These are phyloP conservation scores for Cinnamomum micranthum DNA, from an alignment of 164 flowering plant species.

Conservation along the genomic window DNA sequence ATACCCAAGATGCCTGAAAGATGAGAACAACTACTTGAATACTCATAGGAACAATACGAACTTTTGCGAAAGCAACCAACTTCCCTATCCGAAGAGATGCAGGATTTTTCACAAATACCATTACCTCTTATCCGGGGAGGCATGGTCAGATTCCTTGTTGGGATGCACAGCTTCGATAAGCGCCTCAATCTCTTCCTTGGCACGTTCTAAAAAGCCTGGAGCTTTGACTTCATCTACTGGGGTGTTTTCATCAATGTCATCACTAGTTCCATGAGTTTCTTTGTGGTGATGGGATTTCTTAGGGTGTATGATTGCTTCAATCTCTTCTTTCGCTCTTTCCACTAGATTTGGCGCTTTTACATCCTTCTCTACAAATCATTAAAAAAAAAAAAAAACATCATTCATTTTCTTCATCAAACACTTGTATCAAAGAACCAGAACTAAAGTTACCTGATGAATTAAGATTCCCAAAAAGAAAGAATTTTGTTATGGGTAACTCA, in stretches of 20 bases:
- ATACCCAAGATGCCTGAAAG: not conserved
- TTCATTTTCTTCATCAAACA: not conserved
- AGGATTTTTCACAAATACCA: slow-evolving; percentile 15
- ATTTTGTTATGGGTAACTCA: not conserved
- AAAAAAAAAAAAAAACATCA: too few species aligned
- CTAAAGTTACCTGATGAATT: not conserved
- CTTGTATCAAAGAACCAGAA: not conserved
- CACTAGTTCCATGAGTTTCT: slow-evolving; percentile 62
- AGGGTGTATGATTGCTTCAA: slow-evolving; percentile 35
- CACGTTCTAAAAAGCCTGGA: slow-evolving; percentile 53
- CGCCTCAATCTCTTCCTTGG: slow-evolving; percentile 81
- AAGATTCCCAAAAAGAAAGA: not conserved
- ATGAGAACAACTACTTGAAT: not conserved
- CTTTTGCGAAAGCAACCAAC: not conserved
- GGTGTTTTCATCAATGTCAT: slow-evolving; percentile 61
- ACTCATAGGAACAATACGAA: not conserved
- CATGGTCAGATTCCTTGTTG: slow-evolving; percentile 41
- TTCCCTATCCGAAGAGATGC: not conserved
- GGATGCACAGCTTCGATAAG: slow-evolving; percentile 45
- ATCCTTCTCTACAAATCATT: slow-evolving; percentile 12
- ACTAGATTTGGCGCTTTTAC: slow-evolving; percentile 52
- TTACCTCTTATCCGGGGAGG: slow-evolving; percentile 17
- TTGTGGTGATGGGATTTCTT: slow-evolving; percentile 33
- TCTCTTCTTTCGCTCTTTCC: slow-evolving; percentile 55
- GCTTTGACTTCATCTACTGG: slow-evolving; percentile 58